These are phyloP conservation scores for Rhodotorula sp. DNA, from an alignment of 1,284 basidiomycete genomes.

Conservation along the genomic window DNA sequence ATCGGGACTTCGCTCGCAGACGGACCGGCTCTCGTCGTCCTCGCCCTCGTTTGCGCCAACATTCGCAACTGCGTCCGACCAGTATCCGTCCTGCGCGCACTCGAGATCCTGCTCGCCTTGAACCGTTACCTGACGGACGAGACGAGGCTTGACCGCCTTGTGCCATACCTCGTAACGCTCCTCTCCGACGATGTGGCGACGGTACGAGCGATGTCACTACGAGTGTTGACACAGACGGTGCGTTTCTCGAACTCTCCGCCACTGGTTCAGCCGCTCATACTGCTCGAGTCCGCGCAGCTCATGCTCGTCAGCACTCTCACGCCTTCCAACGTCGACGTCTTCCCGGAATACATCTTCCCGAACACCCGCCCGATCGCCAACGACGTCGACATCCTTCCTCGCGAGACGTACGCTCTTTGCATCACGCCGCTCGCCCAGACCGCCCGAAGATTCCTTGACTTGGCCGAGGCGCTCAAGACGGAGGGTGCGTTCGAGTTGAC, in stretches of 20 bases:
- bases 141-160: conserved; percentile 87
- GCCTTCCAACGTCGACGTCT: conserved; percentile 75
- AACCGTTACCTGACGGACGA: conserved; percentile 85
- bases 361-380: conserved; percentile 77
- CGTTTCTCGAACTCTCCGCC: too few species aligned
- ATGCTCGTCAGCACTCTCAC: conserved; percentile 83
- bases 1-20: conserved; percentile 53
- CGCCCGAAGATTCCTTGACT: conserved; percentile 80
- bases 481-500: conserved; percentile 70
- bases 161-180: conserved; percentile 87
- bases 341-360: conserved; percentile 93
- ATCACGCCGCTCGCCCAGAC: conserved; percentile 80
- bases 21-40: conserved; percentile 73
- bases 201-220: conserved; percentile 75
- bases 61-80: conserved; percentile 84
- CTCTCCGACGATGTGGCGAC: conserved; percentile 78
- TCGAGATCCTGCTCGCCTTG: conserved; percentile 85
- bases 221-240: conserved; percentile 80
- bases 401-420: conserved; percentile 82
- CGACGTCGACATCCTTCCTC: conserved; percentile 83
- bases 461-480: conserved; percentile 83
- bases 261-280: too few species aligned
- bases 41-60: conserved; percentile 84
- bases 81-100: conserved; percentile 76
- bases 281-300: conserved; percentile 66